phyloP scores from a whole-genome alignment of 2,329 filamentous ascomycete genomes.

The Graphium sp. region DNA sequence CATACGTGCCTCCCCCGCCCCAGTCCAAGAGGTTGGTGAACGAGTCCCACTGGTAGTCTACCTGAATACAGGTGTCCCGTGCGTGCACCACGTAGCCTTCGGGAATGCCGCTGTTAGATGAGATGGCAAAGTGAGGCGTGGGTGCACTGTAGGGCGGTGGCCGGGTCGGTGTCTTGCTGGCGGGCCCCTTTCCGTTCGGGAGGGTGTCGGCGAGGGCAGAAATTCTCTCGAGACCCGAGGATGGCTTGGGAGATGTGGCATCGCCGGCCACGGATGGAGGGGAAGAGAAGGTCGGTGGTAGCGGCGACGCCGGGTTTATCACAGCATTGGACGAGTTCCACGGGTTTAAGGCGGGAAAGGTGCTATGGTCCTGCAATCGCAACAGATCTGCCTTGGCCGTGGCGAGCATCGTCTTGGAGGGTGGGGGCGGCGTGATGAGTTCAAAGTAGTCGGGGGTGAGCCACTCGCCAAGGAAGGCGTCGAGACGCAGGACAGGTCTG shows the following conservation, averaged over 20 bases:
- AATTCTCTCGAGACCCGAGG: constrained; percentile 11
- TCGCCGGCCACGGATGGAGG: no score
- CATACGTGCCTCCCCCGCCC: constrained; percentile 75
- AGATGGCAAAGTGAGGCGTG: constrained; percentile 68
- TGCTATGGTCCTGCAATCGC: constrained; percentile 54
- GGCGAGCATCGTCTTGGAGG: constrained; percentile 73
- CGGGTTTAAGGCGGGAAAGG: no score
- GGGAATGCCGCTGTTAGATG: constrained; percentile 65
- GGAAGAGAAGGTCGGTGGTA: no score
- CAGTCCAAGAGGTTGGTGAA: constrained; percentile 63
- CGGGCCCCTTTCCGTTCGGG: constrained; percentile 7
- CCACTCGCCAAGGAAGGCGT: constrained; percentile 94
- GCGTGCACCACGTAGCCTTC: constrained; percentile 81
- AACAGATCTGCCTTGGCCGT: constrained; percentile 78
- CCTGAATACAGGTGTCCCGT: constrained; percentile 63
- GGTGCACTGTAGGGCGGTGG: constrained; percentile 59
- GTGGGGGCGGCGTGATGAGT: constrained; percentile 74
- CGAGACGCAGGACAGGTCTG: constrained; percentile 58
- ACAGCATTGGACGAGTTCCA: no score
- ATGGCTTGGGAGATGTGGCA: no score
- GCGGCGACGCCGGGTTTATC: no score
- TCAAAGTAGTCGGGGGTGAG: constrained; percentile 87
- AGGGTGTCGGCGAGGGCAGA: constrained; percentile 17
- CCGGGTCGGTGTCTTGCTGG: background rate
- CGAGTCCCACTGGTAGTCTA: constrained; percentile 97